Evolutionary conservation across 148 eudicot genomes (phyloP), one percentile per base, ranked within the genome.

Genomic region (Nyssa sinensis): DNA sequence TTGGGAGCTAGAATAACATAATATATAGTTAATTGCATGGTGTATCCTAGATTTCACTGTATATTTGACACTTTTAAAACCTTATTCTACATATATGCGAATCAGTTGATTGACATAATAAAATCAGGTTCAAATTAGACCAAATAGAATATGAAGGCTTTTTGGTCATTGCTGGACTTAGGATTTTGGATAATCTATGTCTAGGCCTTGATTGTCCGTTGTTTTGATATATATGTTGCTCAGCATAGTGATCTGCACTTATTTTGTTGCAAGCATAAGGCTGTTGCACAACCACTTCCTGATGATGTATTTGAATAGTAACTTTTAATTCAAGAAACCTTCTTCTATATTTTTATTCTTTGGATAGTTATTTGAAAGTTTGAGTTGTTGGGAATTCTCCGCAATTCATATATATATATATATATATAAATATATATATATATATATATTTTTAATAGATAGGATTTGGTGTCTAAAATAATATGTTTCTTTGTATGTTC

Each of bases 261-360:
- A 5, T 7, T n/a, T 16, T 24, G 4, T 31, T 70, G 68, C 74
- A 76, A 74, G 63, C 74, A 76, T 44, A 74, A 76, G 47, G 68
- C 66, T 31, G 62, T 62, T 44, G 35, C 41, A 19, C 79, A 76
- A 57, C 79, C 79, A n/a, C 79, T 76, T 23, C 79, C 79, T 32
- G 79, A 76, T 31, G 79, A 76, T 27, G 37, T 27, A 28, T 68
- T 76, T 49, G 74, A 76, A 2, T 76, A 70, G 66, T 14, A n/a
- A 24, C 5, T 19, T 17, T 21, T 27, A 29, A 8, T 27, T 55
- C 21, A n/a, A 24, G 24, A n/a, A 55, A 24, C 59, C 21, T 55
- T 49, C 57, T 49, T 13, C 21, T 14, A 13, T 61, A n/a, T n/a
- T n/a, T 60, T 12, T 0, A 33, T 39, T 29, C 8, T 41, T 44